A percentile compares a stretch with the other conserved stretches of the same genome.
phyloP scores from a whole-genome alignment of 805 yeast species.

The Wickerhamomyces alni region DNA sequence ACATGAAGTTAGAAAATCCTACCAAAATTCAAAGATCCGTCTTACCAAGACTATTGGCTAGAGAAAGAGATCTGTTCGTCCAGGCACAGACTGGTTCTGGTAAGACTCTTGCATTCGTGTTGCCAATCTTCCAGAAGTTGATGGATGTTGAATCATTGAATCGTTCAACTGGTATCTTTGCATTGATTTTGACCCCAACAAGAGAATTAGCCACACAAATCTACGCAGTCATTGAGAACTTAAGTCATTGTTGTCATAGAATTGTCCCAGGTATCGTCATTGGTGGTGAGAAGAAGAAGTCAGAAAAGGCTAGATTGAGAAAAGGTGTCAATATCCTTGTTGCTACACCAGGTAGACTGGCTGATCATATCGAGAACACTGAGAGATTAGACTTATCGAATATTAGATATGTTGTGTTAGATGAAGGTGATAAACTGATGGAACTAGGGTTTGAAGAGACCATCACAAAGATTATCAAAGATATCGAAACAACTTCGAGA shows the following conservation, averaged over 20 bases:
- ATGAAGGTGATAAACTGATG: slow-evolving; percentile 95
- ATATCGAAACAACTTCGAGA: slow-evolving; percentile 39
- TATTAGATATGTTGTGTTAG: slow-evolving; percentile 82
- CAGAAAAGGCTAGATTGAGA: slow-evolving; percentile 92
- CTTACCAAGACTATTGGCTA: slow-evolving; percentile 51
- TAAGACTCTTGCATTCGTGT: slow-evolving; percentile 80
- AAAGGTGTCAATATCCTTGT: slow-evolving; percentile 95
- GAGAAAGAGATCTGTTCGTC: slow-evolving; percentile 63
- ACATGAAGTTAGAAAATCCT: slow-evolving; percentile 56
- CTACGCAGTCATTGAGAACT: slow-evolving; percentile 67
- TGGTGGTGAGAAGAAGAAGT: slow-evolving; percentile 97
- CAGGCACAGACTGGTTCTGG: slow-evolving; percentile 99
- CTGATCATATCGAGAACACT: slow-evolving; percentile 92
- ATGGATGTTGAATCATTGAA: slow-evolving; percentile 44
- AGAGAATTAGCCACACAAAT: slow-evolving; percentile 93
- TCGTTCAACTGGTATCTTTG: slow-evolving; percentile 81
- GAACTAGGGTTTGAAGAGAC: slow-evolving; percentile 97
- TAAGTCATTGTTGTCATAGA: slow-evolving; percentile 73
- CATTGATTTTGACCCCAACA: slow-evolving; percentile 86
- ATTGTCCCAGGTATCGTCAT: slow-evolving; percentile 94
- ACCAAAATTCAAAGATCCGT: slow-evolving; percentile 84
- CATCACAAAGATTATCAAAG: slow-evolving; percentile 63
- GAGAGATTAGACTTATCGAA: slow-evolving; percentile 63
- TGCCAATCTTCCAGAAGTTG: slow-evolving; percentile 76
- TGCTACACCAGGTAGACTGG: slow-evolving; percentile 94